Evolutionary conservation across 1,139 yeast genomes (phyloP).

Genomic region (Entelexis paramagnoliae): DNA sequence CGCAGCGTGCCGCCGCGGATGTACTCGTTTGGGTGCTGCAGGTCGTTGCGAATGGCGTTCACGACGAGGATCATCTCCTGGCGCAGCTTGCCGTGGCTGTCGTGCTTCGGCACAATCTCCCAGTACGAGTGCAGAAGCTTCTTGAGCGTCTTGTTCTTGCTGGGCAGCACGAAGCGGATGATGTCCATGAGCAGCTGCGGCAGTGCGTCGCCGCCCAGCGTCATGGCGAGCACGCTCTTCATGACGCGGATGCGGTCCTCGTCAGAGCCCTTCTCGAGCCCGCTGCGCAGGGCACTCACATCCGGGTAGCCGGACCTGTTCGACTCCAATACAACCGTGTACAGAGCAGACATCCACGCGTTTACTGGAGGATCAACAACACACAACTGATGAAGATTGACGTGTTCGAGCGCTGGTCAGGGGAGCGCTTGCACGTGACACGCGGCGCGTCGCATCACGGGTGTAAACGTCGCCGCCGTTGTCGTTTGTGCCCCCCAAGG

Average conservation of each 20-base stretch:
- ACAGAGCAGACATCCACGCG: conserved; percentile 19
- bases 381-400: conserved; percentile 1
- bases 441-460: not conserved
- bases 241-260: conserved; percentile 80
- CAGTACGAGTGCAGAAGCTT: conserved; percentile 90
- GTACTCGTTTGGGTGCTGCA: conserved; percentile 96
- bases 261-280: conserved; percentile 83
- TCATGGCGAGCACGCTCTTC: conserved; percentile 75
- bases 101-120: conserved; percentile 95
- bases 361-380: not conserved
- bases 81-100: conserved; percentile 78
- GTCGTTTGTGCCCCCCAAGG: no score
- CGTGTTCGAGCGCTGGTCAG: conserved; percentile 2
- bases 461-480: not conserved
- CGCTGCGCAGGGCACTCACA: conserved; percentile 57
- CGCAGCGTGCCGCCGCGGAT: conserved; percentile 92
- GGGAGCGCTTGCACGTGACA: conserved; percentile 1
- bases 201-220: conserved; percentile 88
- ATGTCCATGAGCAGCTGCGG: conserved; percentile 96
- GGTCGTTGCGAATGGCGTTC: conserved; percentile 93
- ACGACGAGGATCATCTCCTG: conserved; percentile 98
- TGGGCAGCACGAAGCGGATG: conserved; percentile 94
- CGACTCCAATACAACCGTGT: conserved; percentile 25
- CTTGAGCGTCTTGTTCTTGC: conserved; percentile 80
- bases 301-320: conserved; percentile 53